Evolutionary conservation across 169 alveolate genomes (phyloP), one percentile per base, ranked within the genome.

Genomic region (Hepatocystis sp.): DNA sequence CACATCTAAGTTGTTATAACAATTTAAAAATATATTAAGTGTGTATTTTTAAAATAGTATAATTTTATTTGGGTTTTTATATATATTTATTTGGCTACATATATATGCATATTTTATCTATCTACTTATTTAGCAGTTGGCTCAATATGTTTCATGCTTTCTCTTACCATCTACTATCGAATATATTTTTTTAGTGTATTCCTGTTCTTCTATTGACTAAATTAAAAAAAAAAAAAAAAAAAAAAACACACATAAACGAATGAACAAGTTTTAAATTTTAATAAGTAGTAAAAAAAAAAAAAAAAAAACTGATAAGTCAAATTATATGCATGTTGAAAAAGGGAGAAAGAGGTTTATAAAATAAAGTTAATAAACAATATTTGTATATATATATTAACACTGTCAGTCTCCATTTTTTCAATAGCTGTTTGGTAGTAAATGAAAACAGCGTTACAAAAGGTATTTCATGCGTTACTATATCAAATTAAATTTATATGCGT

Each of bases 81-180:
- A n/a, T n/a, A n/a, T n/a, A n/a, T n/a, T n/a, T n/a, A n/a, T n/a
- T n/a, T n/a, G n/a, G n/a, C n/a, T n/a, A n/a, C n/a, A n/a, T n/a
- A n/a, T n/a, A n/a, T n/a, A n/a, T n/a, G n/a, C n/a, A n/a, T n/a
- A n/a, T n/a, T n/a, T n/a, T n/a, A n/a, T n/a, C n/a, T n/a, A n/a
- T n/a, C n/a, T n/a, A n/a, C n/a, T n/a, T n/a, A n/a, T n/a, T n/a
- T n/a, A n/a, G n/a, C n/a, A n/a, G n/a, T n/a, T n/a, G n/a, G n/a
- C n/a, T n/a, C n/a, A n/a, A n/a, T n/a, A n/a, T 28, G 28, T 39
- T 61, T 67, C 34, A 23, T 1, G 36, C 21, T 52, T 53, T 67
- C 44, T 30, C 3, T 13, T 76, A 76, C 88, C 88, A 58, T 76
- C 88, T 46, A 76, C 51, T 40, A 76, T 76, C 42, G 78, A 76